Percentiles rank a stretch among this genome's conserved stretches.
phyloP scores from a whole-genome alignment of 352 stramenopile genomes.

The Pythium dissimile region DNA sequence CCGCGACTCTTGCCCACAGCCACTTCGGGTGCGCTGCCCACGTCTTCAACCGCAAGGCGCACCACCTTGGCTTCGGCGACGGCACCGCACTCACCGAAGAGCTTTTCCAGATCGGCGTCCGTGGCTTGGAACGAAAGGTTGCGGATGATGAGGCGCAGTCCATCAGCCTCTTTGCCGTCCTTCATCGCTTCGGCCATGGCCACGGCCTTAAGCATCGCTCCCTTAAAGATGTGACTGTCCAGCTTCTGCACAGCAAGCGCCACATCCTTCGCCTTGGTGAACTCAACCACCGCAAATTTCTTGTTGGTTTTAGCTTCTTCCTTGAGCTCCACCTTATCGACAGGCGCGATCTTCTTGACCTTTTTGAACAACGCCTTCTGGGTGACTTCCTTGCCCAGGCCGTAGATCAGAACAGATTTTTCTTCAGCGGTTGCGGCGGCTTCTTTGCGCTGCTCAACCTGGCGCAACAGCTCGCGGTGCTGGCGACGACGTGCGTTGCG shows the following conservation, averaged over 20 bases:
- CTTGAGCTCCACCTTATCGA: conserved; percentile 58
- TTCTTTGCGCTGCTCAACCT: conserved; percentile 67
- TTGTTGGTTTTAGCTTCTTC: conserved; percentile 51
- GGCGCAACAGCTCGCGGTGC: conserved; percentile 72
- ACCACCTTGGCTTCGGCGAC: conserved; percentile 74
- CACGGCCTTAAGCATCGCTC: conserved; percentile 61
- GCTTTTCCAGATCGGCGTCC: conserved; percentile 64
- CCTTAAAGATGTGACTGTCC: conserved; percentile 85
- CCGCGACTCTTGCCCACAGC: conserved; percentile 63
- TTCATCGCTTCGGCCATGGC: conserved; percentile 26
- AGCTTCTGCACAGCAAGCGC: conserved; percentile 59
- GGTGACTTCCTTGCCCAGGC: conserved; percentile 58
- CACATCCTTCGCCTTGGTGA: conserved; percentile 51
- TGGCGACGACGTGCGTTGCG: conserved; percentile 72
- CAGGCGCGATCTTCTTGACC: conserved; percentile 63
- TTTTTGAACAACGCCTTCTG: conserved; percentile 83
- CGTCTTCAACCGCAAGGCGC: conserved; percentile 62
- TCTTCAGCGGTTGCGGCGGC: conserved; percentile 40
- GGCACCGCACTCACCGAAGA: conserved; percentile 60
- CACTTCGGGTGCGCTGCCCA: conserved; percentile 26
- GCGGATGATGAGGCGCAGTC: conserved; percentile 76
- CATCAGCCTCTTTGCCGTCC: conserved; percentile 36
- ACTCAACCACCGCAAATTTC: conserved; percentile 63
- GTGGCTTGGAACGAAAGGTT: conserved; percentile 82
- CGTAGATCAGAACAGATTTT: conserved; percentile 78